These are phyloP conservation scores for Triglochin maritima DNA, from an alignment of 106 monocot genomes.

Conservation along the genomic window DNA sequence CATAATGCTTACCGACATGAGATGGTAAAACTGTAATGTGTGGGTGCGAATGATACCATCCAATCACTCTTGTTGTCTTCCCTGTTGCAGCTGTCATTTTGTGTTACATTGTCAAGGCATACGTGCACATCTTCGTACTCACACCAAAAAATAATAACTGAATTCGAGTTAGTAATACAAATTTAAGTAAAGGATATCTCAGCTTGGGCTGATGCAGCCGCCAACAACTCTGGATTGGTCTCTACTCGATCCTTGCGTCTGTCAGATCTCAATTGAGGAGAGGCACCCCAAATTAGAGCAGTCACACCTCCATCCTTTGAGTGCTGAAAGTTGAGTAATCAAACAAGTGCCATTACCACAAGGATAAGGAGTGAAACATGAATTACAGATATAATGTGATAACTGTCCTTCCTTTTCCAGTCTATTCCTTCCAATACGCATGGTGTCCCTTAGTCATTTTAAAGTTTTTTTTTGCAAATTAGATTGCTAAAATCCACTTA, in stretches of 20 bases:
- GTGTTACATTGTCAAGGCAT: constrained; percentile 58
- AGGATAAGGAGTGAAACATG: too few species aligned
- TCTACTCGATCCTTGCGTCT: constrained; percentile 93
- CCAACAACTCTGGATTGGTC: constrained; percentile 79
- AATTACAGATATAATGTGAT: background rate
- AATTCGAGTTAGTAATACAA: background rate
- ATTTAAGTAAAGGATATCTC: constrained; percentile 60
- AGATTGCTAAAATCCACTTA: too few species aligned
- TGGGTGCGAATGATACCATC: constrained; percentile 99
- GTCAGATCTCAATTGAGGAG: constrained; percentile 86
- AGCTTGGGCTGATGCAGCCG: constrained; percentile 87
- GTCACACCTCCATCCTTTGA: constrained; percentile 31
- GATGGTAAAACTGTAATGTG: constrained; percentile 96
- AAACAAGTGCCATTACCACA: background rate
- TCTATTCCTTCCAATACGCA: too few species aligned
- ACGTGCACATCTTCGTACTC: background rate
- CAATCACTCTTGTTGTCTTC: constrained; percentile 84
- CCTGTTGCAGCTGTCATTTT: constrained; percentile 65
- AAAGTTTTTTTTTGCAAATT: too few species aligned
- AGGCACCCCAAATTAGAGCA: constrained; percentile 91
- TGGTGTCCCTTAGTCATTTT: too few species aligned
- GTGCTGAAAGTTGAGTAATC: constrained; percentile 19
- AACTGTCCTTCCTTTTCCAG: background rate
- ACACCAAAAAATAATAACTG: background rate
- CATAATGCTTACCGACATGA: constrained; percentile 58